These are phyloP conservation scores for Rossbeevera mucosa DNA, from an alignment of 768 basidiomycete genomes.

Conservation along the genomic window DNA sequence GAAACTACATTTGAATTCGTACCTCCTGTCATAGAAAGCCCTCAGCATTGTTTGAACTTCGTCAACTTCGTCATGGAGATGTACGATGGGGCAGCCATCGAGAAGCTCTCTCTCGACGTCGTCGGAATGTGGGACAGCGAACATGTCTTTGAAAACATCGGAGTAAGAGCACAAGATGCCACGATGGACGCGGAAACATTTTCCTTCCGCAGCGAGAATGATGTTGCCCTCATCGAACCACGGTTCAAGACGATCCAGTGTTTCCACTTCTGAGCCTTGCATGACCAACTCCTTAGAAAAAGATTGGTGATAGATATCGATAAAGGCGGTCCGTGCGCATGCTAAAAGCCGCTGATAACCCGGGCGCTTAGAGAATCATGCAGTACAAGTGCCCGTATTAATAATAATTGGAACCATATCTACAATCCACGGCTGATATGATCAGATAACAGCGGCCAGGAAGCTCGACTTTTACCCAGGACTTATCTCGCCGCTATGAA, in stretches of 20 bases:
- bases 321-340: neutral
- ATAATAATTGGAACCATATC: too few relatives aligned
- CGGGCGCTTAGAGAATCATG: too few relatives aligned
- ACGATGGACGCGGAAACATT: conserved; percentile 32
- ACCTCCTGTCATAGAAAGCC: conserved; percentile 20
- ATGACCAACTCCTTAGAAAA: neutral
- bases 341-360: too few relatives aligned
- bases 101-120: conserved; percentile 4
- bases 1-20: neutral
- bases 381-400: too few relatives aligned
- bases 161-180: conserved; percentile 25
- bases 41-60: conserved; percentile 18
- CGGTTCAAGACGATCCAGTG: conserved; percentile 8
- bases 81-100: conserved; percentile 20
- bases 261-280: neutral
- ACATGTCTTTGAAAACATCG: conserved; percentile 31
- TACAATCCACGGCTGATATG: neutral
- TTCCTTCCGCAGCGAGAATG: conserved; percentile 22
- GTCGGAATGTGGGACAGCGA: conserved; percentile 7
- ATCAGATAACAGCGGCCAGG: conserved; percentile 1
- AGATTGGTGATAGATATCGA: neutral
- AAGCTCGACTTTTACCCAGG: neutral
- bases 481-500: conserved; percentile 2
- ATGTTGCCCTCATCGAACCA: conserved; percentile 33
- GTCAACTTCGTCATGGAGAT: conserved; percentile 8